A percentile compares a stretch with the other conserved stretches of the same genome.
Evolutionary conservation across 441 rosid species (phyloP).

Genomic region (Erysimum cheiri): DNA sequence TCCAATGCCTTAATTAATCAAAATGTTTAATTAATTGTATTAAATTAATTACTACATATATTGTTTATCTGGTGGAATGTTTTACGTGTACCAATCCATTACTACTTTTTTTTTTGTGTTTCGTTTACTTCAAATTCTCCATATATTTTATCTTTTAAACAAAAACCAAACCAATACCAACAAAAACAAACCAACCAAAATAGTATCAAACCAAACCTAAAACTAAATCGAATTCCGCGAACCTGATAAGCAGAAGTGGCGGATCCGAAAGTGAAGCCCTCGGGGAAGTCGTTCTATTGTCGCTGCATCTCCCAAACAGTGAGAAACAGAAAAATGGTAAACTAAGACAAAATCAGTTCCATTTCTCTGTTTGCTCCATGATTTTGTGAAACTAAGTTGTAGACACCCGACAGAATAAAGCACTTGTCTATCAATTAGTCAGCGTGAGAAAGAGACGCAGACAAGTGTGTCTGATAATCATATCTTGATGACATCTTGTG

Average conservation of each 20-base stretch:
- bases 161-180: not conserved
- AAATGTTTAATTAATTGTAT: not conserved
- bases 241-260: constrained; percentile 79
- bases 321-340: constrained; percentile 1
- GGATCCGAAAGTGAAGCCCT: constrained; percentile 63
- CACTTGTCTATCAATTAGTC: not conserved
- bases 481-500: not conserved
- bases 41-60: not conserved
- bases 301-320: constrained; percentile 1
- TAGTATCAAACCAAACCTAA: too few species aligned
- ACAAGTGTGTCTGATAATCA: not conserved
- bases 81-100: not conserved
- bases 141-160: not conserved
- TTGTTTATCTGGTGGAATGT: constrained; percentile 18
- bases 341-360: not conserved
- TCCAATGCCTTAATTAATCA: not conserved
- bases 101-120: not conserved
- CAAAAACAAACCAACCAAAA: not conserved
- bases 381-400: not conserved
- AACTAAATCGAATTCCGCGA: not conserved
- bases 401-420: not conserved
- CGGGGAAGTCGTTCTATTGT: constrained; percentile 59
- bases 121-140: not conserved
- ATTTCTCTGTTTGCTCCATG: constrained; percentile 9
- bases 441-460: not conserved